Percentiles rank a stretch among this genome's conserved stretches.
These are phyloP conservation scores for Talaromyces ruber DNA, from an alignment of 495 filamentous ascomycete genomes.

Conservation along the genomic window DNA sequence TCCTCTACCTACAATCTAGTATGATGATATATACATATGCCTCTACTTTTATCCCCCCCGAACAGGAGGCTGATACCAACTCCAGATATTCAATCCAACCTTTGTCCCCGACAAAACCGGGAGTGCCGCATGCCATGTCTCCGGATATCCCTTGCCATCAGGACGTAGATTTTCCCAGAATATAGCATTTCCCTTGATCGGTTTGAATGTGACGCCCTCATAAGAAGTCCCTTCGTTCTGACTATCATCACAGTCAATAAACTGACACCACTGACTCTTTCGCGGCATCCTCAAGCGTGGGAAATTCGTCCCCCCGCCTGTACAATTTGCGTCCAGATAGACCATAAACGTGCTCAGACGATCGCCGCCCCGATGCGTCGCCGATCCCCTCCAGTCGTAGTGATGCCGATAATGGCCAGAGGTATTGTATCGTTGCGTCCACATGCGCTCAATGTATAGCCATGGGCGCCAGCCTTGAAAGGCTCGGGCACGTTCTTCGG, in stretches of 20 bases:
- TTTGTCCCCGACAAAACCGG: slow-evolving; percentile 60
- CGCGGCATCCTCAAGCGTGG: slow-evolving; percentile 36
- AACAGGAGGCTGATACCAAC: slow-evolving; percentile 5
- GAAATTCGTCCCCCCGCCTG: slow-evolving; percentile 56
- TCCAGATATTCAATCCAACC: slow-evolving; percentile 82
- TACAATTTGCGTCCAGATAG: slow-evolving; percentile 48
- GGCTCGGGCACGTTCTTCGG: slow-evolving; percentile 57
- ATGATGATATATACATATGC: not conserved
- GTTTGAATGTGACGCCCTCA: slow-evolving; percentile 12
- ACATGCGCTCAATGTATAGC: slow-evolving; percentile 53
- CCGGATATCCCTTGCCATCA: slow-evolving; percentile 55
- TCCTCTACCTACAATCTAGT: not conserved
- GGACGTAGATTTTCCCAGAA: slow-evolving; percentile 66
- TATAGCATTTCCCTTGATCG: slow-evolving; percentile 63
- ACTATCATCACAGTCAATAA: slow-evolving; percentile 52
- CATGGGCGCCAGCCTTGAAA: slow-evolving; percentile 61
- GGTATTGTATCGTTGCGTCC: slow-evolving; percentile 50
- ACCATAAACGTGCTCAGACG: slow-evolving; percentile 54
- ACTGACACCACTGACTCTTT: slow-evolving; percentile 45
- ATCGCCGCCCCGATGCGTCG: slow-evolving; percentile 28
- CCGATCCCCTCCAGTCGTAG: slow-evolving; percentile 47
- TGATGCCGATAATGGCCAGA: slow-evolving; percentile 52
- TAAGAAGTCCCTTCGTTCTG: slow-evolving; percentile 43
- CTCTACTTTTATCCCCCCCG: not conserved
- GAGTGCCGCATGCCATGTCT: slow-evolving; percentile 63